phyloP scores from a whole-genome alignment of 306 rosid species.

The Cucumis sativus region DNA sequence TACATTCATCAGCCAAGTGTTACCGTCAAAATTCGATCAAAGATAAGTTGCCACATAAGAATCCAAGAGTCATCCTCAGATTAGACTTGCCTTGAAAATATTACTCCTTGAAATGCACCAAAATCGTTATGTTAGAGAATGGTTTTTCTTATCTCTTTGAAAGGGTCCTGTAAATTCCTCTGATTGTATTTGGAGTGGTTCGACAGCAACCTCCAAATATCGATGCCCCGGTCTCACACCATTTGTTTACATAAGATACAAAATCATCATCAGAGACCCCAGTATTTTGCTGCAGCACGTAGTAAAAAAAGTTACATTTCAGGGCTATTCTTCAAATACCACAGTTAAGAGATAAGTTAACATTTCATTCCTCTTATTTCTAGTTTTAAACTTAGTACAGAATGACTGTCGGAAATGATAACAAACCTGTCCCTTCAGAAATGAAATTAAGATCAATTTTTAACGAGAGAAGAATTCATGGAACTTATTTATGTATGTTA shows the following conservation, averaged over 20 bases:
- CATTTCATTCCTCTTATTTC: background rate
- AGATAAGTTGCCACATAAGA: background rate
- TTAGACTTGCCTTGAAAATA: background rate
- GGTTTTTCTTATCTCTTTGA: background rate
- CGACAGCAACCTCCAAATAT: slow-evolving; percentile 89
- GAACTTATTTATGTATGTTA: background rate
- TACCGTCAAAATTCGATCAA: background rate
- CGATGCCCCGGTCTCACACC: slow-evolving; percentile 71
- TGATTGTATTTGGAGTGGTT: slow-evolving; percentile 75
- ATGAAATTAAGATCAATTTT: background rate
- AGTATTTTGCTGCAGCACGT: slow-evolving; percentile 35
- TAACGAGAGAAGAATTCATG: background rate
- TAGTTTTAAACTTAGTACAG: background rate
- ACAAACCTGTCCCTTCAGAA: background rate
- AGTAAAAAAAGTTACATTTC: background rate
- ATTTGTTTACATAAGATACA: slow-evolving; percentile 48
- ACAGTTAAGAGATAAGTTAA: background rate
- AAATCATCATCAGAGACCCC: slow-evolving; percentile 50
- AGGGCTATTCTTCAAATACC: background rate
- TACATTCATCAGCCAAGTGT: background rate
- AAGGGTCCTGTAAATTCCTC: slow-evolving; percentile 45
- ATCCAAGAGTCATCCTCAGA: background rate
- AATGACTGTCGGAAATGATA: background rate
- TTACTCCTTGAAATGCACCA: background rate
- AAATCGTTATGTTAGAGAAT: background rate